Evolutionary conservation across 1,139 yeast species (phyloP), one percentile per base, ranked within the genome.

Genomic region (Yamadazyma blattariae): DNA sequence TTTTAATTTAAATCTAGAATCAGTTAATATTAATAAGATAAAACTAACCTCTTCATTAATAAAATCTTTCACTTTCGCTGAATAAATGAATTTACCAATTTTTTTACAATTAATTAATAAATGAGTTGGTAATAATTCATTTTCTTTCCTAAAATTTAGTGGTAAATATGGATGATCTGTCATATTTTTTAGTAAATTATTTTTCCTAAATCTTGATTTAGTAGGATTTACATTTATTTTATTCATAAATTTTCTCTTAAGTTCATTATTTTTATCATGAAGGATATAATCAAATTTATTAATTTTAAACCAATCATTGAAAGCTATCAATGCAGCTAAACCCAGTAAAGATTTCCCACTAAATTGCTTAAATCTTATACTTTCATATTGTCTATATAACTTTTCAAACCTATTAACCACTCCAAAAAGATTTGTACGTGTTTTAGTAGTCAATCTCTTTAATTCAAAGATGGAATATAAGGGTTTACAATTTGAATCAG

Each of bases 81-180:
- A 44, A 19, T 41, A 42, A 35, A 58, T 37, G 38, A 55, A 58
- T 32, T 42, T 45, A 0, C 64, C 64, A 6, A 56, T 35, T 19
- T 43, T 32, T 11, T 36, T 40, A 7, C 34, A 15, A 8, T 34
- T 27, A 14, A 31, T 13, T 1, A 54, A 37, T 2, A 35, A 21
- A 36, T 56, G 60, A 3, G 60, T 50, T 7, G 57, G 52, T 2
- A 16, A 13, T 12, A 40, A 30, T 5, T 22, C 8, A 10, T 28
- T 31, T 9, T 35, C 30, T 2, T 30, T 14, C 13, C 35, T 31
- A 19, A 36, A 34, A 27, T 44, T 47, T 1, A 42, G 44, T 32
- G 50, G 25, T 25, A 41, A 29, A 33, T 43, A 45, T 14, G 16
- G 12, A 16, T 31, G 17, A 12, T 20, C 13, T 15, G 9, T 7